These are phyloP conservation scores for Erodium trifolium DNA, from an alignment of 441 rosid genomes.

Conservation along the genomic window DNA sequence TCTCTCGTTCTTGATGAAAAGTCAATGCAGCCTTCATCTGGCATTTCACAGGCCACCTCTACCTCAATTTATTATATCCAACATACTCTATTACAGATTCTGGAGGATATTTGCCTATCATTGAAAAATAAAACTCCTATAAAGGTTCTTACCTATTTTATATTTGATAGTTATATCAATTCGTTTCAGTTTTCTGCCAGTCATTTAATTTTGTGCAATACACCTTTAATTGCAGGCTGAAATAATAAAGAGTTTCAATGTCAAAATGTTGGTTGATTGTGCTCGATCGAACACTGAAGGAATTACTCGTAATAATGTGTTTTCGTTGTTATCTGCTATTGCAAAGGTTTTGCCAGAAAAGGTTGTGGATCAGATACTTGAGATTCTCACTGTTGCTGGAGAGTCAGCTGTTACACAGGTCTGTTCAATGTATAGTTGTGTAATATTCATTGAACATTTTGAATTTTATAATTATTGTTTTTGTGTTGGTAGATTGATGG, in stretches of 20 bases:
- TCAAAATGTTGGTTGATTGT: constrained; percentile 58
- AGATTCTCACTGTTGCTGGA: constrained; percentile 64
- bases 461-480: background rate
- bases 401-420: constrained; percentile 89
- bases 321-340: constrained; percentile 55
- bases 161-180: background rate
- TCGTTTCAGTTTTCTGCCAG: constrained; percentile 9
- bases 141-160: constrained; percentile 38
- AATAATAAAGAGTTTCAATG: constrained; percentile 34
- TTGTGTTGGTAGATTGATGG: constrained; percentile 50
- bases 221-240: constrained; percentile 47
- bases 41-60: constrained; percentile 29
- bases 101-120: constrained; percentile 64
- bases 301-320: constrained; percentile 56
- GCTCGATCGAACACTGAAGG: constrained; percentile 56
- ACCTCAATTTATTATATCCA: constrained; percentile 40
- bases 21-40: constrained; percentile 36
- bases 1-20: constrained; percentile 28
- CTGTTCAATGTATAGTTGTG: constrained; percentile 21
- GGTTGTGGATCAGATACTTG: constrained; percentile 56
- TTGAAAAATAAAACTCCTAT: constrained; percentile 24
- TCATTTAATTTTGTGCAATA: constrained; percentile 8
- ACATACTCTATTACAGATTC: constrained; percentile 57
- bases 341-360: constrained; percentile 62
- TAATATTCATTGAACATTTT: background rate